Conservation (phyloP, 768 basidiomycete genomes). For the Cyathus striatus region DNA sequence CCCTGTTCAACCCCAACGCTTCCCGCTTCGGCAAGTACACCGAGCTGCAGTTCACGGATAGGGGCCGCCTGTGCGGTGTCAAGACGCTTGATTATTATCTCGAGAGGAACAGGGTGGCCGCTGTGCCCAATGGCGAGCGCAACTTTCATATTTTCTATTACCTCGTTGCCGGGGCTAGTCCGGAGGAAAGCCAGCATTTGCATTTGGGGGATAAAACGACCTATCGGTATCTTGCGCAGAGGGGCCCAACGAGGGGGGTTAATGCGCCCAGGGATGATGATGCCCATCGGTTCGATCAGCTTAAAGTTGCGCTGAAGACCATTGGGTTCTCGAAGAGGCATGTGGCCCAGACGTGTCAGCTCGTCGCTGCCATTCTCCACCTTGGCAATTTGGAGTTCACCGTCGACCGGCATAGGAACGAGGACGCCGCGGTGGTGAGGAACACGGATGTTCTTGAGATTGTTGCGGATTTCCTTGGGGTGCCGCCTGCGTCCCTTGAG, state of each 20-base stretch:
- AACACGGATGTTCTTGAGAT: constrained; percentile 79
- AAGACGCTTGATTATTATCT: constrained; percentile 98
- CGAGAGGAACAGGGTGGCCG: constrained; percentile 85
- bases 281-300: constrained; percentile 83
- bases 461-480: constrained; percentile 89
- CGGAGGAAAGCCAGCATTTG: constrained; percentile 86
- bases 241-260: constrained; percentile 33
- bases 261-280: constrained; percentile 67
- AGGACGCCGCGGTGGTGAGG: constrained; percentile 89
- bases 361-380: constrained; percentile 93
- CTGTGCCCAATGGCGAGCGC: constrained; percentile 84
- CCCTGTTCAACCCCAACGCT: constrained; percentile 89
- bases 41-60: constrained; percentile 93
- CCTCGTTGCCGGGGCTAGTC: constrained; percentile 83
- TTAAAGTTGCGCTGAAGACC: constrained; percentile 90
- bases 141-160: constrained; percentile 99
- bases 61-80: constrained; percentile 81
- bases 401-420: constrained; percentile 75
- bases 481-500: constrained; percentile 69
- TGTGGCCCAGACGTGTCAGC: constrained; percentile 93
- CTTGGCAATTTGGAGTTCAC: constrained; percentile 94
- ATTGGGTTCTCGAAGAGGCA: constrained; percentile 92
- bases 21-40: constrained; percentile 98
- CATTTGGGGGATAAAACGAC: constrained; percentile 75
- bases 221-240: constrained; percentile 84